phyloP scores from a whole-genome alignment of 1,139 yeast genomes.

The Taphrina betulina region DNA sequence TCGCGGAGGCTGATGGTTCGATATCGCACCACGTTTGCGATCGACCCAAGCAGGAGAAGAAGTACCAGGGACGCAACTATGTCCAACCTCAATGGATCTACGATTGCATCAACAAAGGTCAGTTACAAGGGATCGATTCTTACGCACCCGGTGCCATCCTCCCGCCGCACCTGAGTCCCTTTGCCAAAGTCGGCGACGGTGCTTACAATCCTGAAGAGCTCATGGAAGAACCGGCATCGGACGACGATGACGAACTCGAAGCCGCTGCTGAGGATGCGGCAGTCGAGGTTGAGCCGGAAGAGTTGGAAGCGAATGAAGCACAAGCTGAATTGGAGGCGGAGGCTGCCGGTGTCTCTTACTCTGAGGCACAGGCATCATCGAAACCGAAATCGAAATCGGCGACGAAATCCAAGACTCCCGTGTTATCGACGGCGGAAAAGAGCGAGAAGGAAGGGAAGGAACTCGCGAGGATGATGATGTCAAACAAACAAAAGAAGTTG shows the following conservation, averaged over 20 bases:
- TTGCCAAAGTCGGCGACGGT: slow-evolving; percentile 81
- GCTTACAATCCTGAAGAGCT: slow-evolving; percentile 78
- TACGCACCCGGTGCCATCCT: slow-evolving; percentile 93
- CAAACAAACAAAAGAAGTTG: slow-evolving; percentile 89
- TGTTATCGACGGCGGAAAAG: slow-evolving; percentile 41
- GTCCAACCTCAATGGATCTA: slow-evolving; percentile 98
- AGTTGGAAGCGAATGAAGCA: slow-evolving; percentile 40
- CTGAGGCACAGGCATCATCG: slow-evolving; percentile 50
- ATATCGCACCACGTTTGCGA: slow-evolving; percentile 94
- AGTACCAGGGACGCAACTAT: slow-evolving; percentile 88
- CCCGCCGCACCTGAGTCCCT: slow-evolving; percentile 97
- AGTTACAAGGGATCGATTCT: slow-evolving; percentile 68
- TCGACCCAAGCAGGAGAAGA: slow-evolving; percentile 74
- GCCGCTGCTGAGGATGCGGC: slow-evolving; percentile 54
- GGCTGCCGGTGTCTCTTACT: slow-evolving; percentile 74
- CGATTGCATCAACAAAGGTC: slow-evolving; percentile 79
- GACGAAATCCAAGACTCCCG: slow-evolving; percentile 40
- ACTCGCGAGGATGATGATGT: slow-evolving; percentile 92
- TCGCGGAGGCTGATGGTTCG: slow-evolving; percentile 43
- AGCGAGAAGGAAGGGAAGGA: slow-evolving; percentile 78
- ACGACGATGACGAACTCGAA: slow-evolving; percentile 53
- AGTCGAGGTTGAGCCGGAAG: slow-evolving; percentile 51
- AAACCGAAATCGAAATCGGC: no score
- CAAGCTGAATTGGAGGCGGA: slow-evolving; percentile 75
- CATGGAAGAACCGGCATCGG: slow-evolving; percentile 50